Percentiles rank a stretch among this genome's conserved stretches.
These are phyloP conservation scores for Crithidia fasciculata DNA, from an alignment of 208 protist genomes.

Conservation along the genomic window DNA sequence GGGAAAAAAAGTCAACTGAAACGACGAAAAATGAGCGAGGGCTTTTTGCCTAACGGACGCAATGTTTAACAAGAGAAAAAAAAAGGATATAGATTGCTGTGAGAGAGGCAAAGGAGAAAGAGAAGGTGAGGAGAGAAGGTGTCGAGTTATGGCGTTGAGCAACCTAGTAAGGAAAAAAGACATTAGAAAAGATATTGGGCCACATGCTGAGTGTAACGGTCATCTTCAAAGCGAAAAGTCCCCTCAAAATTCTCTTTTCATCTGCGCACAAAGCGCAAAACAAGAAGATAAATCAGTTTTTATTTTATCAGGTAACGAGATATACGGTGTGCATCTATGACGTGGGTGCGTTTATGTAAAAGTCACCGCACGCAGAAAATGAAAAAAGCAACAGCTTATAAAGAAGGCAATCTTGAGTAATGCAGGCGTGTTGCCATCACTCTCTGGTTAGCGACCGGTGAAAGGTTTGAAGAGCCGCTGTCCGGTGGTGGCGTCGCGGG, in stretches of 20 bases:
- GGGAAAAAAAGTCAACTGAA: background rate
- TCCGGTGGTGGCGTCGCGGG: slow-evolving; percentile 20
- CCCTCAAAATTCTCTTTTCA: no score
- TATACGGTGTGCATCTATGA: background rate
- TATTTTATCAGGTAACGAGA: no score
- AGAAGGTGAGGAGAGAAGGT: no score
- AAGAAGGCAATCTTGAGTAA: no score
- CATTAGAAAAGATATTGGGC: no score
- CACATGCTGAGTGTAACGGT: background rate
- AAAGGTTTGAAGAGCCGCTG: slow-evolving; percentile 35
- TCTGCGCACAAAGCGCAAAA: background rate
- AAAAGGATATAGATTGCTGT: no score
- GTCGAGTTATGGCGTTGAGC: no score
- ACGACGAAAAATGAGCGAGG: no score
- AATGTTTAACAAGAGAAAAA: no score
- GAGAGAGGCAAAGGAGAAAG: no score
- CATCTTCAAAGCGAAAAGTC: no score
- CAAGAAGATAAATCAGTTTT: background rate
- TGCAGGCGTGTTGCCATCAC: background rate
- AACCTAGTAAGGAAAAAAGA: background rate
- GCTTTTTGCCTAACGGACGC: no score
- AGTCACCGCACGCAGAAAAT: background rate
- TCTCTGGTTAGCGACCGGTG: slow-evolving; percentile 27
- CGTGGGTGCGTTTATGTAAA: background rate
- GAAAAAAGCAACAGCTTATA: slow-evolving; percentile 2